Conservation (phyloP, 148 eudicot genomes). For the Linanthus parryae region DNA sequence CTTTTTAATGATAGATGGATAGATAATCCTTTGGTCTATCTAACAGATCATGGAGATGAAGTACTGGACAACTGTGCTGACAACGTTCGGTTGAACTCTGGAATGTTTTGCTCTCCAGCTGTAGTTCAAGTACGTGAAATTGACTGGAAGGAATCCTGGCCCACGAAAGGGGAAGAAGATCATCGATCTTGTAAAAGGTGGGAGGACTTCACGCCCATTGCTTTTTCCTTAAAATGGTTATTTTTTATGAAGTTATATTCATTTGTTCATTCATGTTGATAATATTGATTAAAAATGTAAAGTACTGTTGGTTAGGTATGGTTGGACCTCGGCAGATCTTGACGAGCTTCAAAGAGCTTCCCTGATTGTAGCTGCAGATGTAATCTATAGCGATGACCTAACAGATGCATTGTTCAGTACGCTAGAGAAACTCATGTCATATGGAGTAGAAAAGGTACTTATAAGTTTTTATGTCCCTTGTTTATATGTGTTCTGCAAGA, state of each 20-base stretch:
- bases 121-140: conserved; percentile 86
- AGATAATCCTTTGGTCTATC: neutral
- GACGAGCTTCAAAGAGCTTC: conserved; percentile 58
- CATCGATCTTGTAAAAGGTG: conserved; percentile 27
- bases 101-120: conserved; percentile 33
- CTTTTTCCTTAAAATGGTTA: too few relatives aligned
- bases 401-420: conserved; percentile 79
- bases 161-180: conserved; percentile 31
- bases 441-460: conserved; percentile 59
- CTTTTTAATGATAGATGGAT: neutral
- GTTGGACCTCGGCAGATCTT: conserved; percentile 61
- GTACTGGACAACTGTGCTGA: conserved; percentile 69
- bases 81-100: conserved; percentile 62
- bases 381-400: conserved; percentile 81
- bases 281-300: conserved; percentile 4
- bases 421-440: conserved; percentile 50
- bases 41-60: conserved; percentile 63
- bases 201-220: too few relatives aligned
- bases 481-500: neutral
- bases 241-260: neutral
- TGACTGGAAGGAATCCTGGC: conserved; percentile 85
- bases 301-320: conserved; percentile 36
- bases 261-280: neutral
- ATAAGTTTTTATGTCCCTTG: neutral
- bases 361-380: conserved; percentile 94